These are phyloP conservation scores for Physcomitrium patens DNA, from an alignment of 225 moss, liverwort and hornwort species.

Conservation along the genomic window DNA sequence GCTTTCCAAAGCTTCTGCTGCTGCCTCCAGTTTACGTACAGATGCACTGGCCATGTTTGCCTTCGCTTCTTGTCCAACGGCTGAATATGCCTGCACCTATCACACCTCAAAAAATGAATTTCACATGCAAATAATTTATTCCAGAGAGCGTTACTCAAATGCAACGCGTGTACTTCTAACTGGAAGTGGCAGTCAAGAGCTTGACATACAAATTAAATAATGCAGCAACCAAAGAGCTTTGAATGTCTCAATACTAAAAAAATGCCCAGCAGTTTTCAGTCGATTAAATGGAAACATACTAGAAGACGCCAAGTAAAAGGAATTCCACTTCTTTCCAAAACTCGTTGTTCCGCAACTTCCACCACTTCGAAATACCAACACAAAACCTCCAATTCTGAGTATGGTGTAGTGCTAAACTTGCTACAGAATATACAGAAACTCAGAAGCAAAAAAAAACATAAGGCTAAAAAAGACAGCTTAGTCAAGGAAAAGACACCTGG, in stretches of 20 bases:
- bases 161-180: not conserved
- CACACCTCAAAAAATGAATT: constrained; percentile 20
- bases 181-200: not conserved
- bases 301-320: constrained; percentile 73
- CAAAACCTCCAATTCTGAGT: not conserved
- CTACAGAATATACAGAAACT: too few relatives aligned
- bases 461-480: not conserved
- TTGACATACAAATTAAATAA: not conserved
- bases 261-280: not conserved
- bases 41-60: constrained; percentile 48
- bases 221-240: not conserved
- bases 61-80: constrained; percentile 54
- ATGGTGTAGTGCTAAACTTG: not conserved
- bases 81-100: constrained; percentile 63
- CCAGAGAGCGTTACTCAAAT: not conserved
- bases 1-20: too few relatives aligned
- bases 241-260: not conserved
- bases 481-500: constrained; percentile 49
- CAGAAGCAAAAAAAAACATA: too few relatives aligned
- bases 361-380: constrained; percentile 50
- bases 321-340: constrained; percentile 52
- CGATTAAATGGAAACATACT: constrained; percentile 40
- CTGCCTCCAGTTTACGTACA: constrained; percentile 41
- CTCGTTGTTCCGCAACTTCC: constrained; percentile 57
- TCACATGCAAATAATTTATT: not conserved